These are phyloP conservation scores for Saccharomycopsis hybrid DNA, from an alignment of 1,139 yeast genomes.

Conservation along the genomic window DNA sequence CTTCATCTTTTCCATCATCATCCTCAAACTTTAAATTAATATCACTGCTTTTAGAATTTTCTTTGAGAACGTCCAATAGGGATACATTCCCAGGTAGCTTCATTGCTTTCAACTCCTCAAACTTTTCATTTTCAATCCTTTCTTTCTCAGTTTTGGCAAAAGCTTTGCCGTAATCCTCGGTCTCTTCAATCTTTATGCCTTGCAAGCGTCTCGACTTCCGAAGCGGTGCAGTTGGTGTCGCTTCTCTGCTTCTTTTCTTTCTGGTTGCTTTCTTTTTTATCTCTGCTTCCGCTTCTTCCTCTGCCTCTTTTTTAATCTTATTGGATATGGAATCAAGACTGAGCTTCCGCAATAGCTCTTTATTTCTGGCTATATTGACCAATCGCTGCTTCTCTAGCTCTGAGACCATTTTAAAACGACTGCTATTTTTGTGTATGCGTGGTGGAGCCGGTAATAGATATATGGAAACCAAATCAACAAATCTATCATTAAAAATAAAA, in stretches of 20 bases:
- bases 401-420: constrained; percentile 33
- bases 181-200: constrained; percentile 40
- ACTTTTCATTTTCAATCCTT: constrained; percentile 34
- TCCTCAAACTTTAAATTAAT: constrained; percentile 27
- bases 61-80: constrained; percentile 49
- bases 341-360: constrained; percentile 41
- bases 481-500: too few relatives aligned
- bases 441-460: too few relatives aligned
- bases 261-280: constrained; percentile 25
- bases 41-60: constrained; percentile 28
- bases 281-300: constrained; percentile 24
- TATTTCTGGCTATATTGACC: constrained; percentile 52
- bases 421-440: too few relatives aligned
- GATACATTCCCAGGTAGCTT: constrained; percentile 58
- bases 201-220: constrained; percentile 63
- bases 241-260: constrained; percentile 21
- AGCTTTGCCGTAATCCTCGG: constrained; percentile 27
- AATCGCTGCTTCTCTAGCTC: constrained; percentile 67
- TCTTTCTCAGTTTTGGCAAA: constrained; percentile 26
- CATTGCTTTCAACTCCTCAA: constrained; percentile 45
- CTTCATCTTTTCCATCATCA: constrained; percentile 31
- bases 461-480: too few relatives aligned
- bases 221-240: constrained; percentile 39
- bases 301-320: constrained; percentile 31
- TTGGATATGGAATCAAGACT: constrained; percentile 36